phyloP scores from a whole-genome alignment of 352 stramenopile species.

The Aphanomyces invadans region DNA sequence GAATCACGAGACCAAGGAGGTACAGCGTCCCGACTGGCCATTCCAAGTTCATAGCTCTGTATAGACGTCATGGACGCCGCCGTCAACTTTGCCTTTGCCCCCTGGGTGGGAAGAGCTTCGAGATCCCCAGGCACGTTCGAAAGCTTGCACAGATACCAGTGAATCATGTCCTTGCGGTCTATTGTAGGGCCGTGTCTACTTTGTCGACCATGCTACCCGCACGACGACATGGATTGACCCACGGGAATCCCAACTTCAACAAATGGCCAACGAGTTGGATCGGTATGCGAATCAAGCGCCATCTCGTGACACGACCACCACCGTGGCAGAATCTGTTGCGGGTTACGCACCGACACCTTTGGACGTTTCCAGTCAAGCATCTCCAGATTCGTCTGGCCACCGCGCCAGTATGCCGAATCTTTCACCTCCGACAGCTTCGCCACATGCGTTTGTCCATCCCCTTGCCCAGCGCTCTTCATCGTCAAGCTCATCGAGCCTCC shows the following conservation, averaged over 20 bases:
- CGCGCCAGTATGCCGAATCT: background rate
- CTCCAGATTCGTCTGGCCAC: background rate
- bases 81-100: slow-evolving; percentile 55
- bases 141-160: background rate
- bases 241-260: slow-evolving; percentile 34
- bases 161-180: background rate
- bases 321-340: background rate
- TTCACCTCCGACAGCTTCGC: background rate
- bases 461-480: background rate
- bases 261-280: slow-evolving; percentile 19
- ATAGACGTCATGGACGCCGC: slow-evolving; percentile 75
- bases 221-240: slow-evolving; percentile 77
- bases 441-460: background rate
- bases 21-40: slow-evolving; percentile 26
- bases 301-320: background rate
- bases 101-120: slow-evolving; percentile 74
- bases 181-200: slow-evolving; percentile 55
- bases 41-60: background rate
- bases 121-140: slow-evolving; percentile 33
- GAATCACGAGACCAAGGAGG: slow-evolving; percentile 72
- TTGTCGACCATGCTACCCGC: slow-evolving; percentile 71
- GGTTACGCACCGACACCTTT: background rate
- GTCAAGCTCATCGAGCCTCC: background rate
- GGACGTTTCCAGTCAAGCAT: background rate
- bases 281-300: slow-evolving; percentile 17